A percentile compares a stretch with the other conserved stretches of the same genome.
Evolutionary conservation across 2,329 filamentous ascomycete genomes (phyloP).

Genomic region (Neonectria magnoliae): DNA sequence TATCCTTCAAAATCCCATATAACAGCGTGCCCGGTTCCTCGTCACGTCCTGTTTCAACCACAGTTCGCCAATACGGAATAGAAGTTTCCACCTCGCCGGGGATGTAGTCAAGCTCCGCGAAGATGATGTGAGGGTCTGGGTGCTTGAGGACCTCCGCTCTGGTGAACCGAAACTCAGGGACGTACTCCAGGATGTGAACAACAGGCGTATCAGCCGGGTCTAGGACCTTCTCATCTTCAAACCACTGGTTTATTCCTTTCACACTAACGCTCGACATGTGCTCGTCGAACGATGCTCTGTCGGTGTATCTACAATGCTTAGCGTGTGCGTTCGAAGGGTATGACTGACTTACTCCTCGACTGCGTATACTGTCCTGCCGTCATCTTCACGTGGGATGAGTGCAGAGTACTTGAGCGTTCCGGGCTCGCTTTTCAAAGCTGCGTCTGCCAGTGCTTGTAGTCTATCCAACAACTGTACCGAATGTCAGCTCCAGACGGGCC

Average conservation of each 20-base stretch:
- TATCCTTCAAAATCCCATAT: slow-evolving; percentile 39
- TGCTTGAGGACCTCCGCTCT: slow-evolving; percentile 15
- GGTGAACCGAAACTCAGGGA: slow-evolving; percentile 35
- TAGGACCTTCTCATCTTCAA: slow-evolving; percentile 26
- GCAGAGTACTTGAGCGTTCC: slow-evolving; percentile 38
- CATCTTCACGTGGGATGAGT: slow-evolving; percentile 40
- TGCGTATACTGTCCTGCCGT: slow-evolving; percentile 38
- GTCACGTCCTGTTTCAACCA: slow-evolving; percentile 36
- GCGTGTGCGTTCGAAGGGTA: background rate
- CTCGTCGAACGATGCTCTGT: slow-evolving; percentile 38
- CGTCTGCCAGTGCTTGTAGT: slow-evolving; percentile 7
- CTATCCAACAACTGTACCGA: slow-evolving; percentile 7
- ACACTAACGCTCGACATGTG: slow-evolving; percentile 39
- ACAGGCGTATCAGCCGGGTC: slow-evolving; percentile 15
- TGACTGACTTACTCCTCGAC: slow-evolving; percentile 38
- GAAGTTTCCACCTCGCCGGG: slow-evolving; percentile 34
- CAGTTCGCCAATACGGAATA: slow-evolving; percentile 42
- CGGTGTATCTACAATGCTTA: slow-evolving; percentile 32
- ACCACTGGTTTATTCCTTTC: slow-evolving; percentile 36
- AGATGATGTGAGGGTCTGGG: slow-evolving; percentile 38
- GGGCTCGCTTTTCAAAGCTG: slow-evolving; percentile 1
- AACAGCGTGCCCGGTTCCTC: slow-evolving; percentile 37
- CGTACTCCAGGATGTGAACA: slow-evolving; percentile 34
- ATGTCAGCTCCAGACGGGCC: background rate
- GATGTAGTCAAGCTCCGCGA: slow-evolving; percentile 43